Evolutionary conservation across 768 basidiomycete species (phyloP), one percentile per base, ranked within the genome.

Genomic region (Tricholomella constricta): DNA sequence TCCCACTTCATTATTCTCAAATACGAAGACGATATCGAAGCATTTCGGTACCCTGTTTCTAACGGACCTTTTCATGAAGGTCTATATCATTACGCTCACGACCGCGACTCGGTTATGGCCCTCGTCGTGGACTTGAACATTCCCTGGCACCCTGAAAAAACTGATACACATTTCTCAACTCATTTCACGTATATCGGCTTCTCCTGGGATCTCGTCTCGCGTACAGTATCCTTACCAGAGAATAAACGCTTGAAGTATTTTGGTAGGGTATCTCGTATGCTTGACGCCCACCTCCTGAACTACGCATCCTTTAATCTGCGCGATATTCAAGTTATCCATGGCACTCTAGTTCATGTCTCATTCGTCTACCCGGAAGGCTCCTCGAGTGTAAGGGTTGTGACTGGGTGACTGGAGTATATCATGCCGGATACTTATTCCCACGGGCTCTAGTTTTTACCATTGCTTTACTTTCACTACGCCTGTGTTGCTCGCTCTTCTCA

Each of bases 121-220:
- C 38, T 1, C 5, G 26, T 1, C 59, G 57, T 11, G 47, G 35
- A 0, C 70, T 77, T 6, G 56, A n/a, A n/a, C n/a, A n/a, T n/a
- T n/a, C n/a, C n/a, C n/a, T n/a, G n/a, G n/a, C n/a, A n/a, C n/a
- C n/a, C 58, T 3, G 0, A 58, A 68, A 26, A 38, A 45, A n/a
- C n/a, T n/a, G n/a, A n/a, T n/a, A n/a, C n/a, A 75, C 73, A 37
- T 48, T 58, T 0, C 22, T 59, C 7, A 72, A 70, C 35, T 72
- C n/a, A 69, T 55, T 57, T 66, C 2, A 37, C 43, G 63, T 2
- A 49, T 62, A 35, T 14, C 1, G 67, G 67, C 46, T 41, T n/a
- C n/a, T n/a, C n/a, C n/a, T n/a, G n/a, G n/a, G n/a, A n/a, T n/a
- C n/a, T n/a, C n/a, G n/a, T n/a, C n/a, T n/a, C n/a, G n/a, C n/a